Base-by-base conservation (phyloP, 257 asterid genomes). In the Paulownia fortunei region DNA sequence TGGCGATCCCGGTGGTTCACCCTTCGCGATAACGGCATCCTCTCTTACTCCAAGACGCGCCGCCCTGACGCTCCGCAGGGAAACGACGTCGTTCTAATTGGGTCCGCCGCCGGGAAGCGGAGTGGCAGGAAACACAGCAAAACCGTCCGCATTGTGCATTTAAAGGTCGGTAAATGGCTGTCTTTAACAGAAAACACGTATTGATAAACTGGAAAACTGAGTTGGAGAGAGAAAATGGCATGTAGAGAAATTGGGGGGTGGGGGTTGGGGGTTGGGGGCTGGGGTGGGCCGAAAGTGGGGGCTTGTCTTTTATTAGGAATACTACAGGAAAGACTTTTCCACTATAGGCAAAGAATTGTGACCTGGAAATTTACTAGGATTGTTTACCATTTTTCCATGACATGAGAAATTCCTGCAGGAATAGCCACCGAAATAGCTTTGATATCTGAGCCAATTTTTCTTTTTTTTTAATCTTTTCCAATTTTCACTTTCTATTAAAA, bases 1-100 rank as follows among this genome's bases (percentile, higher is more conserved):
- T 94, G 98, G 98, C 92, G 98, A 89, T 91, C 98, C 80, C 87
- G 98, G 5, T 92, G 97, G 98, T 94, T 94, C 79, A 91, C 91
- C 18, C 73, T 94, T 32, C 83, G 89, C 3, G 89, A 76, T 30
- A 88, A 91, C 61, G 98, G 98, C 2, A 85, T 94, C 0, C 74
- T 94, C 15, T 94, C 98, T 7, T 94, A 94, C 81, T 82, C 96
- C 51, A 94, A 94, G 83, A 78, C 88, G 46, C 84, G 92, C 69
- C 92, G 90, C 2, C 87, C 88, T 16, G 86, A 86, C 60, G 26
- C 82, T 54, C 73, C 64, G 54, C 76, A 86, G 61, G 76, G 76
- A 4, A 65, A 74, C 76, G 88, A 85, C 69, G 77, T 78, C 42
- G 69, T 75, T 59, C 67, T 88, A 18, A 64, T 85, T 37, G 92